A percentile compares a stretch with the other conserved stretches of the same genome.
Conservation (phyloP, 768 basidiomycete genomes). For the Lactifluus volemus region DNA sequence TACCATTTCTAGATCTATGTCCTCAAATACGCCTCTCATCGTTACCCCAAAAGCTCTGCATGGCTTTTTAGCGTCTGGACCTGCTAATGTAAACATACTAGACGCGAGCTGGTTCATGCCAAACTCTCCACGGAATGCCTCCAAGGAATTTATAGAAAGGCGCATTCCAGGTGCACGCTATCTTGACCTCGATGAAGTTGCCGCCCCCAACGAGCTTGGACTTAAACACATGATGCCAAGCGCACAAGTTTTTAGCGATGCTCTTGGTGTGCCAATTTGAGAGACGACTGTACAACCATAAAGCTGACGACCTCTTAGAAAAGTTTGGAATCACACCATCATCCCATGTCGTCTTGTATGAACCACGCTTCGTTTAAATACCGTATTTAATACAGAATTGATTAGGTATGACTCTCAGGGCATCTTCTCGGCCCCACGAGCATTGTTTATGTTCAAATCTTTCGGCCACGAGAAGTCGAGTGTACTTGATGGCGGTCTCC, state of each 20-base stretch:
- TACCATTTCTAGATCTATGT: background rate
- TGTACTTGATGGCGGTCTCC: constrained; percentile 89
- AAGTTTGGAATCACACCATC: constrained; percentile 61
- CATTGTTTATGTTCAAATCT: constrained; percentile 88
- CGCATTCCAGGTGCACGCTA: constrained; percentile 66
- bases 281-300: background rate
- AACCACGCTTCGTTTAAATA: background rate
- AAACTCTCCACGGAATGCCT: constrained; percentile 59
- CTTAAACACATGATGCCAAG: constrained; percentile 94
- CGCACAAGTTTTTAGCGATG: constrained; percentile 57
- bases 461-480: constrained; percentile 85
- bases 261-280: constrained; percentile 54
- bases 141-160: constrained; percentile 56
- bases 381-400: constrained; percentile 7
- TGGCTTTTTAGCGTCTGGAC: constrained; percentile 18
- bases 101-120: constrained; percentile 97
- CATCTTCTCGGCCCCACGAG: constrained; percentile 86
- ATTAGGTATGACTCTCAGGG: constrained; percentile 83
- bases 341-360: constrained; percentile 76
- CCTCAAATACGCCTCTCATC: constrained; percentile 24
- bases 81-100: constrained; percentile 35
- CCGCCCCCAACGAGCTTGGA: constrained; percentile 64
- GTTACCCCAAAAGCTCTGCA: constrained; percentile 27
- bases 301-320: constrained; percentile 34
- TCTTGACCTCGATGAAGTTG: constrained; percentile 74